phyloP scores from a whole-genome alignment of 148 eudicot species.

The Vaccinium myrtillus region DNA sequence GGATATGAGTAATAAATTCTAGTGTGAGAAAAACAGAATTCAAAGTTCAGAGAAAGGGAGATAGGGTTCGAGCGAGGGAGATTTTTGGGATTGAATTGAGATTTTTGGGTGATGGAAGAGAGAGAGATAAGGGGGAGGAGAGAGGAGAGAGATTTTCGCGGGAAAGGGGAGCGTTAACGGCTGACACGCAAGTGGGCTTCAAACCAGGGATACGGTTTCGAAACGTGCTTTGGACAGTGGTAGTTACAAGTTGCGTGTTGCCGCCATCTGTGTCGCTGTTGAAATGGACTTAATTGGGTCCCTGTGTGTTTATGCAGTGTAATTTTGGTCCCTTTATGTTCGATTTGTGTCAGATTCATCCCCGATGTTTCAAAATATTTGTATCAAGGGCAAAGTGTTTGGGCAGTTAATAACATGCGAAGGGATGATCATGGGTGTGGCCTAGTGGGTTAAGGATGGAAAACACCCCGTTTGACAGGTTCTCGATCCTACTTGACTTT shows the following conservation, averaged over 20 bases:
- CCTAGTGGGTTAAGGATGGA: no score
- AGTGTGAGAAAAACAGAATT: not conserved
- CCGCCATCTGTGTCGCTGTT: not conserved
- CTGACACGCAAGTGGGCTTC: constrained; percentile 26
- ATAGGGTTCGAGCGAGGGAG: not conserved
- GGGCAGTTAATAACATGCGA: no score
- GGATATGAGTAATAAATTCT: not conserved
- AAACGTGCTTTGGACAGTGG: constrained; percentile 27
- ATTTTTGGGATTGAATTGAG: not conserved
- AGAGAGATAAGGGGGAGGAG: not conserved
- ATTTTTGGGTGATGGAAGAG: not conserved
- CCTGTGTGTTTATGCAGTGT: not conserved
- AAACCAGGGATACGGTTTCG: constrained; percentile 9
- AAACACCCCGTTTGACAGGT: no score
- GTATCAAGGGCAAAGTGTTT: not conserved
- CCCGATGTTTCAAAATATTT: no score
- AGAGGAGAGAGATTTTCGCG: constrained; percentile 44
- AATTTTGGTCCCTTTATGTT: not conserved
- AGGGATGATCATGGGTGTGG: no score
- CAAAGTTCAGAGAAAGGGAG: not conserved
- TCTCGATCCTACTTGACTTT: no score
- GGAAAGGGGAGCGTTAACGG: constrained; percentile 30
- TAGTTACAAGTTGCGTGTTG: not conserved
- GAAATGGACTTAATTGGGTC: no score
- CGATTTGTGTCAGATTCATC: not conserved